These are phyloP conservation scores for Penicillium expansum DNA, from an alignment of 2,329 filamentous ascomycete genomes.

Conservation along the genomic window DNA sequence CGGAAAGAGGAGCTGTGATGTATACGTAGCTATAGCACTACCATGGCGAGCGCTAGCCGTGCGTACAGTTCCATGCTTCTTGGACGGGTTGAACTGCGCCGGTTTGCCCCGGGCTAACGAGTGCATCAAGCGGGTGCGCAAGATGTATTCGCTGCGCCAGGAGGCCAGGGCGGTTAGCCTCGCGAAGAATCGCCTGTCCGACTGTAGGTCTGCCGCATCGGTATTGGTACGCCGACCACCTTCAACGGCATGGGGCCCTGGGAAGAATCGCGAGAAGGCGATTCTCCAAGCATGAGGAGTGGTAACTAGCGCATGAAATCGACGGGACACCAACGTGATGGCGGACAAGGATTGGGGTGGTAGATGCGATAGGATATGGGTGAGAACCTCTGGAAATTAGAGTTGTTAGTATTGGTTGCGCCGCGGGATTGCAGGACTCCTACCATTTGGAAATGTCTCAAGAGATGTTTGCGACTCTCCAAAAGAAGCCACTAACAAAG, in stretches of 20 bases:
- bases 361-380: constrained; percentile 85
- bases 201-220: constrained; percentile 58
- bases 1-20: constrained; percentile 74
- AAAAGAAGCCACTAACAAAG: constrained; percentile 51
- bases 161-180: constrained; percentile 80
- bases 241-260: constrained; percentile 63
- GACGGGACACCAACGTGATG: constrained; percentile 80
- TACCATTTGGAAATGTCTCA: constrained; percentile 77
- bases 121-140: constrained; percentile 78
- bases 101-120: constrained; percentile 82
- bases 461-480: constrained; percentile 50
- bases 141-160: constrained; percentile 93
- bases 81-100: constrained; percentile 49
- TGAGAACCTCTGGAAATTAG: constrained; percentile 71
- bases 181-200: constrained; percentile 75
- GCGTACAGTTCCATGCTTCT: constrained; percentile 53
- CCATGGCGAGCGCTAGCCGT: constrained; percentile 61
- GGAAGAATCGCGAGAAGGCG: constrained; percentile 88
- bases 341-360: constrained; percentile 78
- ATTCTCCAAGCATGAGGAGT: constrained; percentile 92
- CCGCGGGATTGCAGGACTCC: constrained; percentile 12
- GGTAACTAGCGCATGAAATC: constrained; percentile 82
- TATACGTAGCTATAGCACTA: constrained; percentile 77
- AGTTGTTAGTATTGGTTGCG: neutral
- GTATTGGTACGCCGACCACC: constrained; percentile 45